These are phyloP conservation scores for Oidiodendron maius DNA, from an alignment of 495 filamentous ascomycete species.

Conservation along the genomic window DNA sequence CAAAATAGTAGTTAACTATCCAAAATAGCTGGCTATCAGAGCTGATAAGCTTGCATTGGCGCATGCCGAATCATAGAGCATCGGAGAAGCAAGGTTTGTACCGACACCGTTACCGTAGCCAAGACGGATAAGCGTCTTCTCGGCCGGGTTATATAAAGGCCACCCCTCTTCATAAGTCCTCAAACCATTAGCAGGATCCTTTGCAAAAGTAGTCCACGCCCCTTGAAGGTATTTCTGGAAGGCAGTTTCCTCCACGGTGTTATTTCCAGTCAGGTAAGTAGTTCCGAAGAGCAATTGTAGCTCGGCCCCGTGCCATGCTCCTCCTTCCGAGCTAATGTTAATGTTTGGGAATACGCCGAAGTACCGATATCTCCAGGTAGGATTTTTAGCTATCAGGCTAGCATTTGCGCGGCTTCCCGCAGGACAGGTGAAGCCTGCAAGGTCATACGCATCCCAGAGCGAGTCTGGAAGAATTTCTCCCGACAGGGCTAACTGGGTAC, in stretches of 20 bases:
- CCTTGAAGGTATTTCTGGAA: conserved; percentile 29
- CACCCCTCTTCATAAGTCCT: conserved; percentile 23
- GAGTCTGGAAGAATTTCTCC: conserved; percentile 15
- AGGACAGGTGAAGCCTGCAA: conserved; percentile 35
- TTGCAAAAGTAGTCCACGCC: conserved; percentile 43
- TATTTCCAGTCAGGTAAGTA: conserved; percentile 24
- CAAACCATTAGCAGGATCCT: too few relatives aligned
- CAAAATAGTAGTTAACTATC: too few relatives aligned
- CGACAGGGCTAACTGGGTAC: conserved; percentile 20
- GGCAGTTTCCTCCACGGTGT: conserved; percentile 18
- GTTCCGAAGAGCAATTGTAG: conserved; percentile 16
- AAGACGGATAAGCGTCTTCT: conserved; percentile 16
- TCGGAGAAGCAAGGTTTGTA: conserved; percentile 4
- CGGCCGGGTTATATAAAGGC: conserved; percentile 22
- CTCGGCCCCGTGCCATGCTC: conserved; percentile 41
- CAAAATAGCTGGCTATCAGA: too few relatives aligned
- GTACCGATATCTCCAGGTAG: conserved; percentile 47
- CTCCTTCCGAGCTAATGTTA: conserved; percentile 28
- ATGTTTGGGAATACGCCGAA: conserved; percentile 42
- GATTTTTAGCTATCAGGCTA: conserved; percentile 24
- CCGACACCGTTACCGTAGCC: conserved; percentile 15
- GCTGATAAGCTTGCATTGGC: too few relatives aligned
- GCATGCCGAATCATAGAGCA: conserved; percentile 1
- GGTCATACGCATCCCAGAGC: conserved; percentile 30
- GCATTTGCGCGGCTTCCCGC: conserved; percentile 25